phyloP scores from a whole-genome alignment of 1,284 basidiomycete species.

The Cryptococcus depauperatus region DNA sequence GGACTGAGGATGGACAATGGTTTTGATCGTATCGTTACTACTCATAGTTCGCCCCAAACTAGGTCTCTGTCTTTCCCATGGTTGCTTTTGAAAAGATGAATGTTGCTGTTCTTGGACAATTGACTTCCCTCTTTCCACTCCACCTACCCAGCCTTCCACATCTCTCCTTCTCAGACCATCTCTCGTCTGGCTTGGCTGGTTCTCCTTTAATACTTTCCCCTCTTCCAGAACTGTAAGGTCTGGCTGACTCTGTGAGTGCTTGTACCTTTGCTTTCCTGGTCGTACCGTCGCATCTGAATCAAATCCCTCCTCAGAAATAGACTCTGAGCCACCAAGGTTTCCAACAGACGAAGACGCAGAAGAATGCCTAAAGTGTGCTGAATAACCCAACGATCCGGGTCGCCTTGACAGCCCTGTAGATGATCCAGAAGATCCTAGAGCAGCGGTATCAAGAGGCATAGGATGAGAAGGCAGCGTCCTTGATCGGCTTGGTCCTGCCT shows the following conservation, averaged over 20 bases:
- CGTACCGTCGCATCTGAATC: slow-evolving; percentile 31
- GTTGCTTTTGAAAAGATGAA: slow-evolving; percentile 7
- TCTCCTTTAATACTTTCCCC: no score
- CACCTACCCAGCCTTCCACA: slow-evolving; percentile 16
- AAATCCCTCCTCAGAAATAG: slow-evolving; percentile 3
- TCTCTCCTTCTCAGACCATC: slow-evolving; percentile 28
- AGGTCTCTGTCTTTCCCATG: slow-evolving; percentile 4
- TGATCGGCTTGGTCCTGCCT: background rate
- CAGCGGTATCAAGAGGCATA: no score
- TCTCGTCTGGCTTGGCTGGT: slow-evolving; percentile 3
- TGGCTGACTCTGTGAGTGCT: slow-evolving; percentile 35
- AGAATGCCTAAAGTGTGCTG: background rate
- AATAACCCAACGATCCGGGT: no score
- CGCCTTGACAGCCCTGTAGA: no score
- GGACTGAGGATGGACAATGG: background rate
- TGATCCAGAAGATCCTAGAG: no score
- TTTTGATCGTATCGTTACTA: background rate
- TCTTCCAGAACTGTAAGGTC: slow-evolving; percentile 32
- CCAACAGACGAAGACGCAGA: background rate
- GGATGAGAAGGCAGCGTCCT: background rate
- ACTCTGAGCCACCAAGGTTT: slow-evolving; percentile 8
- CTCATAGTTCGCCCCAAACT: background rate
- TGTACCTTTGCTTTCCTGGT: slow-evolving; percentile 21
- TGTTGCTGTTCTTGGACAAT: background rate
- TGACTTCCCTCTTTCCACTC: slow-evolving; percentile 10